Evolutionary conservation across 768 basidiomycete species (phyloP), one percentile per base, ranked within the genome.

Genomic region (Hydnum rufescens): DNA sequence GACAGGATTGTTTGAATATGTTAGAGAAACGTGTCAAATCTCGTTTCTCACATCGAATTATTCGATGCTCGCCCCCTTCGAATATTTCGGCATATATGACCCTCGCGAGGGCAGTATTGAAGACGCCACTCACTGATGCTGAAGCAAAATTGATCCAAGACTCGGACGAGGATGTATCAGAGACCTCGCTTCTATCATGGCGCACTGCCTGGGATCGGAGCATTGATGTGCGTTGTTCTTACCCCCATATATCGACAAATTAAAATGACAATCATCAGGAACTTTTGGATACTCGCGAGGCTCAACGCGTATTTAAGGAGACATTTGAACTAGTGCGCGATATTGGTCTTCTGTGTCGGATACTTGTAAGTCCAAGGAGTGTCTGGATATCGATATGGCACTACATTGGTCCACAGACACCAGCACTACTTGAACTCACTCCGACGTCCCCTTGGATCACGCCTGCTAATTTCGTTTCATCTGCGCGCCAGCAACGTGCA

Each of bases 21-120:
- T 70, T 99, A 18, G 95, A 99, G 64, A 99, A 99, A 64, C 74
- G 95, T 42, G 95, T 99, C 49, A 95, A 97, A 66, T 95, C 89
- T 57, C 77, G 95, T 2, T 99, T 97, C 67, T 96, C 92, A 1
- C 88, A 90, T 30, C 73, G 95, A 52, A 84, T 88, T 59, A 71
- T 92, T 53, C 76, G 86, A 46, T 79, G 86, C 4, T 73, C 77
- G 0, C 75, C 82, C 13, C 77, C 80, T 2, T 60, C 66, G 3
- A 67, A 66, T 5, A 54, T 77, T 0, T 64, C 67, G 3, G 65
- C 65, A 18, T 82, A 80, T 71, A 61, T 74, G 8, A 62, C 60
- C 4, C 63, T 77, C n/a, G 68, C 75, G 44, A 70, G 67, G 55
- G 60, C 59, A 1, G 61, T 75, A 3, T 62, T 93, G 2, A 64